phyloP scores from a whole-genome alignment of 1,139 yeast genomes.

The Magnusiomyces clavatus region DNA sequence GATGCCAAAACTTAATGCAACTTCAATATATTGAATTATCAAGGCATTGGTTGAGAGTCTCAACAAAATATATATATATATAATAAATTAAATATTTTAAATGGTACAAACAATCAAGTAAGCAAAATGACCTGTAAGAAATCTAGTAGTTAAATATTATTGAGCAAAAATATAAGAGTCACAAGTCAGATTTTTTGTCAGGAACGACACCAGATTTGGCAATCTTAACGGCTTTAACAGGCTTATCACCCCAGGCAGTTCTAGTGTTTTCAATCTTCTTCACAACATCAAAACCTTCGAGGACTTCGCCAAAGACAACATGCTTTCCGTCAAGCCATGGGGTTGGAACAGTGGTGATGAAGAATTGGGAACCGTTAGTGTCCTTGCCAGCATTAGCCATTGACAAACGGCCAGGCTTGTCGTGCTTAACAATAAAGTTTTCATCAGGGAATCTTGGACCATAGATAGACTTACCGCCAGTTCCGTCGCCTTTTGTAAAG shows the following conservation, averaged over 20 bases:
- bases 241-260: slow-evolving; percentile 62
- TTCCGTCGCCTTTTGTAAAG: slow-evolving; percentile 85
- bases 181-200: slow-evolving; percentile 22
- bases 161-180: not conserved
- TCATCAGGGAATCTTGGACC: slow-evolving; percentile 85
- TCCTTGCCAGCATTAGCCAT: slow-evolving; percentile 97
- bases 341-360: slow-evolving; percentile 85
- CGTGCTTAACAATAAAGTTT: slow-evolving; percentile 76
- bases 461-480: slow-evolving; percentile 94
- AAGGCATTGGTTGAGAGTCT: too few relatives aligned
- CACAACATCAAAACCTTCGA: slow-evolving; percentile 79
- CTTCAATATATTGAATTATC: too few relatives aligned
- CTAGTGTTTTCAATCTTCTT: slow-evolving; percentile 69
- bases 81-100: too few relatives aligned
- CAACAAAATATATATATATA: too few relatives aligned
- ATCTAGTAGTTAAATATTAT: not conserved
- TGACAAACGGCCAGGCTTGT: slow-evolving; percentile 87
- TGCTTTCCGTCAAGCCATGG: slow-evolving; percentile 93
- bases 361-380: slow-evolving; percentile 95
- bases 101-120: not conserved
- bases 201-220: slow-evolving; percentile 70
- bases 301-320: slow-evolving; percentile 92
- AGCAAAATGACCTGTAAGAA: not conserved
- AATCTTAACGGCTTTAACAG: slow-evolving; percentile 61
- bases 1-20: too few relatives aligned